These are phyloP conservation scores for Aspergillus aculeatinus DNA, from an alignment of 2,329 filamentous ascomycete species.

Conservation along the genomic window DNA sequence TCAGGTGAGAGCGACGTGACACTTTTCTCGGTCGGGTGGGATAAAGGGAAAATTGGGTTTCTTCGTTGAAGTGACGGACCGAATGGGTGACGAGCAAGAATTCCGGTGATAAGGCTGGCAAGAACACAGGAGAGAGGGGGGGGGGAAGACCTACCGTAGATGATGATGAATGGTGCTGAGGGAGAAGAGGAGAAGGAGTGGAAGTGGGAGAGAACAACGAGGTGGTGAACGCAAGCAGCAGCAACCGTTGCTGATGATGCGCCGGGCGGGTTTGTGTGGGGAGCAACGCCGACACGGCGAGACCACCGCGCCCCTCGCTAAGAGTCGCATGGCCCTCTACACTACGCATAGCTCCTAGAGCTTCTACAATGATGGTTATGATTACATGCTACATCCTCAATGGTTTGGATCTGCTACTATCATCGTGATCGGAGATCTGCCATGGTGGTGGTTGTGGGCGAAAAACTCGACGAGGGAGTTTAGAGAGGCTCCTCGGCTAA, in stretches of 20 bases:
- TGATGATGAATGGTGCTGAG: slow-evolving; percentile 6
- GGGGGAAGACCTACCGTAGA: neutral
- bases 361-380: neutral
- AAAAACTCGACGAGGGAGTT: slow-evolving; percentile 13
- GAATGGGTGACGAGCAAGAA: neutral
- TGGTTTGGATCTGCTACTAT: neutral
- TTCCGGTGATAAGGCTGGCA: neutral
- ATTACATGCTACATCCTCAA: slow-evolving; percentile 3
- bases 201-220: slow-evolving; percentile 10
- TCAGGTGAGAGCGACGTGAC: neutral
- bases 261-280: slow-evolving; percentile 21
- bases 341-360: neutral
- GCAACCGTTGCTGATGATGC: slow-evolving; percentile 14
- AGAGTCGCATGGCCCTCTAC: slow-evolving; percentile 5
- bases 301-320: slow-evolving; percentile 10
- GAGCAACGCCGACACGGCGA: slow-evolving; percentile 12
- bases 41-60: neutral
- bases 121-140: neutral
- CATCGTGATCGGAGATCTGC: neutral
- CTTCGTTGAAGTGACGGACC: neutral
- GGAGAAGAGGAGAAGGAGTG: slow-evolving; percentile 4
- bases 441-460: slow-evolving; percentile 13
- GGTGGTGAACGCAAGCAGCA: neutral
- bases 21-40: neutral
- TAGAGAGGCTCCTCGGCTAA: slow-evolving; percentile 40